phyloP scores from a whole-genome alignment of 176 grass and related monocot species.

The Bromus sterilis region DNA sequence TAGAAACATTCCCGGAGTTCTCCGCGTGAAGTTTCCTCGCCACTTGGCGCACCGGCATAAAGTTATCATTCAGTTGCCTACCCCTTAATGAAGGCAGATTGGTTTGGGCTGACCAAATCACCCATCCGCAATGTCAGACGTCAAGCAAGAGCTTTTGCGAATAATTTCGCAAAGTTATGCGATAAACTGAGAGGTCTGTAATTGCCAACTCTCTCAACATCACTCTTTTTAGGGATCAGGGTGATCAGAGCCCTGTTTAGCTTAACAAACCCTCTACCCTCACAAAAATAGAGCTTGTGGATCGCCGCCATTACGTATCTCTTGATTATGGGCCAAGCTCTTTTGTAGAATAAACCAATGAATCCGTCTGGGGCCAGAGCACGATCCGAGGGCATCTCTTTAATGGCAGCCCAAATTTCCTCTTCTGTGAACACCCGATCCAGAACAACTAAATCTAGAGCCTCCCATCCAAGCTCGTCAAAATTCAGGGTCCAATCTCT shows the following conservation, averaged over 20 bases:
- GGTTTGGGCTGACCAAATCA: not conserved
- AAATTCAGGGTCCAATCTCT: too few relatives aligned
- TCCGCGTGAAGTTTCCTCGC: not conserved
- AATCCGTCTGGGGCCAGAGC: not conserved
- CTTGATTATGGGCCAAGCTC: not conserved
- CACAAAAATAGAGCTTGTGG: too few relatives aligned
- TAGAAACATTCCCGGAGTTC: not conserved
- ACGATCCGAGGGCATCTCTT: not conserved
- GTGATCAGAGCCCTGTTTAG: too few relatives aligned
- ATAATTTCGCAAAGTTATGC: too few relatives aligned
- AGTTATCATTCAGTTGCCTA: not conserved
- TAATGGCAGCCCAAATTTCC: not conserved
- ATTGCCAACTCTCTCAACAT: too few relatives aligned
- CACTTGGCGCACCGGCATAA: not conserved
- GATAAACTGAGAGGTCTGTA: too few relatives aligned
- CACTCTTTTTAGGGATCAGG: too few relatives aligned
- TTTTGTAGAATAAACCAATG: not conserved
- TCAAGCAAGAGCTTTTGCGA: too few relatives aligned
- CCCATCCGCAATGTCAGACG: too few relatives aligned
- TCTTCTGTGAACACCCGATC: too few relatives aligned
- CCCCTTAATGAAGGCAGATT: not conserved
- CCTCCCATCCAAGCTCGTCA: too few relatives aligned
- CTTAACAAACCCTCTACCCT: too few relatives aligned
- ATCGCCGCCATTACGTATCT: not conserved
- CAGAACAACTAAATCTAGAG: rapidly evolving